phyloP scores from a whole-genome alignment of 768 basidiomycete genomes.

The Suillus sp. region DNA sequence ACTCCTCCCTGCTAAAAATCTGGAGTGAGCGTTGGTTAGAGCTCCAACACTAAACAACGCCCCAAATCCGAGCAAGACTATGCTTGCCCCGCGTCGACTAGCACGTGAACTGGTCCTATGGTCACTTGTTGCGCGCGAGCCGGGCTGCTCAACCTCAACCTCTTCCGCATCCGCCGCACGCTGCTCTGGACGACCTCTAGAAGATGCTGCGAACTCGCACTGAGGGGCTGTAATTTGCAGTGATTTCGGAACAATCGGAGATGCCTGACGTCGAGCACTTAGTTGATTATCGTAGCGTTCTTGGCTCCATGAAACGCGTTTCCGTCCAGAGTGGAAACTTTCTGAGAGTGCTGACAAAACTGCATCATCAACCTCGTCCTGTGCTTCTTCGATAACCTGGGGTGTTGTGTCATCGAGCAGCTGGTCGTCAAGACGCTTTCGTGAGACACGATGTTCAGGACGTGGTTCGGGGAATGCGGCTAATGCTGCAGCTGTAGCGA shows the following conservation, averaged over 20 bases:
- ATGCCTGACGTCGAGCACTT: constrained; percentile 40
- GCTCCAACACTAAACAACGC: constrained; percentile 70
- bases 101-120: constrained; percentile 55
- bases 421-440: constrained; percentile 30
- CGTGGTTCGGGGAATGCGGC: constrained; percentile 62
- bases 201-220: constrained; percentile 26
- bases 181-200: constrained; percentile 49
- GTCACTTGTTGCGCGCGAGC: constrained; percentile 11
- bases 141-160: constrained; percentile 24
- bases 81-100: constrained; percentile 68
- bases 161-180: constrained; percentile 38
- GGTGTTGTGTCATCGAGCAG: constrained; percentile 25
- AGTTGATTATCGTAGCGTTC: constrained; percentile 41
- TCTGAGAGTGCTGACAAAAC: constrained; percentile 62
- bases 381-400: constrained; percentile 26
- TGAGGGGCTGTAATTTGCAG: constrained; percentile 35
- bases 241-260: constrained; percentile 38
- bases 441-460: constrained; percentile 36
- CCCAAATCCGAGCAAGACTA: constrained; percentile 82
- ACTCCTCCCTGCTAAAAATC: constrained; percentile 30
- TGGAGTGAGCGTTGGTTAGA: constrained; percentile 37
- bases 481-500: constrained; percentile 70
- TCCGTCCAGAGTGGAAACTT: constrained; percentile 78
- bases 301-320: constrained; percentile 69
- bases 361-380: constrained; percentile 53